A percentile compares a stretch with the other conserved stretches of the same genome.
Conservation (phyloP, 495 filamentous ascomycete species). For the Corynascus novoguineensis region DNA sequence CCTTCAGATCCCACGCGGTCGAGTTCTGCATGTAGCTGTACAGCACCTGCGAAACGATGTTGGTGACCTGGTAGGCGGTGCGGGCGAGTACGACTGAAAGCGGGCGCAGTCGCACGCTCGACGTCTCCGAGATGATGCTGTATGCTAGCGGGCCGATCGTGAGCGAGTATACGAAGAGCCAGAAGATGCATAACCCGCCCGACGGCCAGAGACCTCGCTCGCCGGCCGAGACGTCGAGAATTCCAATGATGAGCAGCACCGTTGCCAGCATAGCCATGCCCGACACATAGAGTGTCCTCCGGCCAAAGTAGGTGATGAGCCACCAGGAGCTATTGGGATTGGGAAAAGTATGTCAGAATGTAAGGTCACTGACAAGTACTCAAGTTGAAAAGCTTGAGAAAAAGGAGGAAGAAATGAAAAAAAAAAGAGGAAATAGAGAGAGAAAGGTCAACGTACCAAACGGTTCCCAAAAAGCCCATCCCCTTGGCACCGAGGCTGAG, state of each 20-base stretch:
- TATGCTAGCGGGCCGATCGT: constrained; percentile 58
- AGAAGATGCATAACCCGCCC: constrained; percentile 50
- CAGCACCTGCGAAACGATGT: constrained; percentile 53
- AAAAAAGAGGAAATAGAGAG: neutral
- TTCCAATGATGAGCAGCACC: constrained; percentile 54
- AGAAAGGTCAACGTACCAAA: constrained; percentile 28
- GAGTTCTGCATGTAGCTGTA: constrained; percentile 66
- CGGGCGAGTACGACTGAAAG: constrained; percentile 60
- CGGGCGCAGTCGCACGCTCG: constrained; percentile 52
- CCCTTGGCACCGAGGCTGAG: constrained; percentile 17
- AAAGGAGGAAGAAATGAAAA: too few species aligned
- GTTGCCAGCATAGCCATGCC: constrained; percentile 45
- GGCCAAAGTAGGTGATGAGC: constrained; percentile 48
- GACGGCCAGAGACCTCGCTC: constrained; percentile 47
- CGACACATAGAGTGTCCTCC: constrained; percentile 49
- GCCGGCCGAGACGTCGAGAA: constrained; percentile 46
- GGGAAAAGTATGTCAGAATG: too few species aligned
- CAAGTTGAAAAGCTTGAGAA: too few species aligned
- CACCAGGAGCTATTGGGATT: constrained; percentile 40
- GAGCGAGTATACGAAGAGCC: constrained; percentile 52
- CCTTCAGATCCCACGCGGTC: constrained; percentile 55
- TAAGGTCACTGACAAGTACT: too few species aligned
- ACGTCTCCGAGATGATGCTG: constrained; percentile 57
- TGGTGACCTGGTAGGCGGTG: constrained; percentile 53
- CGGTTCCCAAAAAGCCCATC: constrained; percentile 44